phyloP scores from a whole-genome alignment of 805 yeast species.

The Kuraishia cidri region DNA sequence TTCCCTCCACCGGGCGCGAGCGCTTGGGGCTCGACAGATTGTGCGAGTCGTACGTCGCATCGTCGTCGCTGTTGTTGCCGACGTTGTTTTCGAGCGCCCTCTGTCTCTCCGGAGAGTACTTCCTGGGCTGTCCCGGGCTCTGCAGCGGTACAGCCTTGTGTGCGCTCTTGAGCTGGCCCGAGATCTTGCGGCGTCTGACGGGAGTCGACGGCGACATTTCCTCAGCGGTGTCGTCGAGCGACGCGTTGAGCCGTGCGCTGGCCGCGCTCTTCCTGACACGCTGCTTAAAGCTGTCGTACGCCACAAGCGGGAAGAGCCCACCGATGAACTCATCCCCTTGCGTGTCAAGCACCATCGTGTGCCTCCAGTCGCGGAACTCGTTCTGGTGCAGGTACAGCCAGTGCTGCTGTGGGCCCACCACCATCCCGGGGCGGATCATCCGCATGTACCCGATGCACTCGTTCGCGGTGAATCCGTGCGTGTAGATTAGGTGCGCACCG shows the following conservation, averaged over 20 bases:
- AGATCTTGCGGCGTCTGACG: constrained; percentile 59
- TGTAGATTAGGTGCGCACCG: constrained; percentile 93
- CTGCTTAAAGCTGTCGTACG: constrained; percentile 51
- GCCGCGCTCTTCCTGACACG: constrained; percentile 33
- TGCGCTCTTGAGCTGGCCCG: constrained; percentile 58
- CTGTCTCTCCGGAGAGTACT: constrained; percentile 27
- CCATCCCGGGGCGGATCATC: constrained; percentile 97
- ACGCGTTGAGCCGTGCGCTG: constrained; percentile 22
- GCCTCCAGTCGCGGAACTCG: constrained; percentile 94
- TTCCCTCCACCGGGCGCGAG: background rate
- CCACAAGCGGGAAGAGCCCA: constrained; percentile 53
- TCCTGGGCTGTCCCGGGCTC: constrained; percentile 97
- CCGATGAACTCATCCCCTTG: constrained; percentile 59
- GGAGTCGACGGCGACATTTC: constrained; percentile 60
- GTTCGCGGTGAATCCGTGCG: constrained; percentile 94
- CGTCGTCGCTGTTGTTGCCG: background rate
- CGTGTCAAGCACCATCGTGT: constrained; percentile 75
- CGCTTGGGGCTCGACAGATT: background rate
- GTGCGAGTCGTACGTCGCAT: background rate
- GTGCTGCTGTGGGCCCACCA: constrained; percentile 99
- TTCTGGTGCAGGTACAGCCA: constrained; percentile 96
- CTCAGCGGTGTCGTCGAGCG: constrained; percentile 16
- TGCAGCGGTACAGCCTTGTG: constrained; percentile 81
- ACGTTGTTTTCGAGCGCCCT: background rate
- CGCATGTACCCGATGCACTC: constrained; percentile 97